These are phyloP conservation scores for Pichia eremophila DNA, from an alignment of 805 yeast genomes.

Conservation along the genomic window DNA sequence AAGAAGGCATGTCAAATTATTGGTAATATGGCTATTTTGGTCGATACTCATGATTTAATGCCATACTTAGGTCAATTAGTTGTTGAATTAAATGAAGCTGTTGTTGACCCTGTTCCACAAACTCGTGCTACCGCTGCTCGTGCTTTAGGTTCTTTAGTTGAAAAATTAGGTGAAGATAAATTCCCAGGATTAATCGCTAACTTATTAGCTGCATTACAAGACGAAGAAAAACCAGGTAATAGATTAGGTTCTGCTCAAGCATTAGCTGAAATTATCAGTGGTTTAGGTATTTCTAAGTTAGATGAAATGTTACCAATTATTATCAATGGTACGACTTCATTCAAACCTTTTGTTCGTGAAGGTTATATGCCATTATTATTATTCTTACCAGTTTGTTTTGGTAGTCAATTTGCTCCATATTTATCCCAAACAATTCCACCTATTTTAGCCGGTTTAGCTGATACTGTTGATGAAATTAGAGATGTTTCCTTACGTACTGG, in stretches of 20 bases:
- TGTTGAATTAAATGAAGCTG: conserved; percentile 78
- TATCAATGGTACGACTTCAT: conserved; percentile 56
- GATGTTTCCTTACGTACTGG: conserved; percentile 91
- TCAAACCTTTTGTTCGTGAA: conserved; percentile 70
- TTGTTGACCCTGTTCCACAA: conserved; percentile 97
- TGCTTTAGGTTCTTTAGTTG: conserved; percentile 93
- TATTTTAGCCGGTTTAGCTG: conserved; percentile 84
- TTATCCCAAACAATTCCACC: conserved; percentile 83
- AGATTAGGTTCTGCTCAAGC: conserved; percentile 97
- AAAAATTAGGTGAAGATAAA: conserved; percentile 89
- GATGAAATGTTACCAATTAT: conserved; percentile 84
- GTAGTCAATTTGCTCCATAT: conserved; percentile 84
- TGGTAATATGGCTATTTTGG: conserved; percentile 96
- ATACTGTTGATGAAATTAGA: conserved; percentile 73
- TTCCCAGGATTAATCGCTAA: conserved; percentile 89
- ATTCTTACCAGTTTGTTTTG: conserved; percentile 91
- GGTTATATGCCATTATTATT: conserved; percentile 87
- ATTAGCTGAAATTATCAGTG: conserved; percentile 84
- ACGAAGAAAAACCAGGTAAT: conserved; percentile 75
- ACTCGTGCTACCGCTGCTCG: conserved; percentile 97
- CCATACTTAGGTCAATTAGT: conserved; percentile 78
- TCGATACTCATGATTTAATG: conserved; percentile 73
- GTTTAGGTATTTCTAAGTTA: conserved; percentile 77
- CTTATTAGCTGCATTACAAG: conserved; percentile 64
- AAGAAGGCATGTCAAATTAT: conserved; percentile 95